Evolutionary conservation across 495 filamentous ascomycete species (phyloP), one percentile per base, ranked within the genome.

Genomic region (Polyplosphaeria fusca): DNA sequence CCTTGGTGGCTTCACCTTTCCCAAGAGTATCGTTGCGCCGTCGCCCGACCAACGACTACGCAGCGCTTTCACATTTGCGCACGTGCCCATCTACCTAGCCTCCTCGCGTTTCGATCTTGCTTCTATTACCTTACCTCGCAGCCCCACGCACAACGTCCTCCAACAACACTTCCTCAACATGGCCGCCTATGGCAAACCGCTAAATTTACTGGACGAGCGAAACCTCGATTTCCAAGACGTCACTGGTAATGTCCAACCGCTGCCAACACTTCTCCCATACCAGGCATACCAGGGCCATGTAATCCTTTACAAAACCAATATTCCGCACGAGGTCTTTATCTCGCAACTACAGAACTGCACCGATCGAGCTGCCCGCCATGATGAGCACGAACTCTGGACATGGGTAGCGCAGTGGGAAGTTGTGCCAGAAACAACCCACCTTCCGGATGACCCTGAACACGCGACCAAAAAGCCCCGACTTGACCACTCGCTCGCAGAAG

Each of bases 371-470:
- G 52, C 59, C 12, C 35, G 30, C 7, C 24, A 42, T 19, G 4
- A 5, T 13, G 27, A 32, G 16, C 38, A 47, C 18, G 59, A 62
- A 47, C 20, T 47, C 2, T 62, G 59, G 59, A 26, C 52, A 5
- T 62, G 59, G 59, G 3, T 25, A 2, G 28, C 52, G 16, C 59
- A 62, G 28, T 57, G 45, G 59, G 41, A 62, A 19, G 45, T 52
- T n/a, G 30, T 47, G 9, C 14, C 38, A 9, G 3, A 12, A n/a
- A 4, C 37, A 45, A 39, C 2, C 25, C 19, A 32, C 1, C n/a
- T n/a, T n/a, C n/a, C n/a, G n/a, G 2, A 5, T 13, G 22, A 9
- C n/a, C 16, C n/a, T 20, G 2, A 20, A 14, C 50, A 44, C 11
- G 37, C 26, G 13, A 4, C 43, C 1, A 55, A 50, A 23, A 55